These are phyloP conservation scores for Selaginella tamariscina DNA, from an alignment of 75 land plant species.

Conservation along the genomic window DNA sequence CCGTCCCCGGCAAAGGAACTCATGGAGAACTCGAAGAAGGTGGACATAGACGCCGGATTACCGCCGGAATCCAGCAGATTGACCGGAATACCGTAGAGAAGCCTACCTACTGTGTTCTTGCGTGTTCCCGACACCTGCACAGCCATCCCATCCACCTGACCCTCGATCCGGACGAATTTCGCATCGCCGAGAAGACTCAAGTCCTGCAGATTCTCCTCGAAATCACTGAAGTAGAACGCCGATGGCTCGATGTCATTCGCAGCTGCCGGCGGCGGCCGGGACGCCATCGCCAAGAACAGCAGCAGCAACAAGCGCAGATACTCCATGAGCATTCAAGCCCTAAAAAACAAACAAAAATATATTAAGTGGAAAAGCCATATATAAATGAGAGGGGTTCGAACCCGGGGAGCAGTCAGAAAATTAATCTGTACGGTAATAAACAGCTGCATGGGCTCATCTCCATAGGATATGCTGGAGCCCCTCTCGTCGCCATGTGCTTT, in stretches of 20 bases:
- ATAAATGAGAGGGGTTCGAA: too few species aligned
- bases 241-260: background rate
- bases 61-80: slow-evolving; percentile 15
- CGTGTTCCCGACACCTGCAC: slow-evolving; percentile 27
- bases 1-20: slow-evolving; percentile 3
- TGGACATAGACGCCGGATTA: slow-evolving; percentile 13
- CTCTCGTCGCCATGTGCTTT: too few species aligned
- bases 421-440: too few species aligned
- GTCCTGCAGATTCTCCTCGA: slow-evolving; percentile 23
- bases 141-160: slow-evolving; percentile 12
- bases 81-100: slow-evolving; percentile 45
- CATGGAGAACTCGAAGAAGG: slow-evolving; percentile 7
- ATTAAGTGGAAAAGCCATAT: too few species aligned
- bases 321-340: too few species aligned
- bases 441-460: too few species aligned
- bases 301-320: too few species aligned
- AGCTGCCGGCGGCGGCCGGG: too few species aligned
- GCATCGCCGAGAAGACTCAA: slow-evolving; percentile 49
- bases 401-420: too few species aligned
- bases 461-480: too few species aligned
- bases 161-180: slow-evolving; percentile 14
- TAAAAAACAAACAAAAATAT: too few species aligned
- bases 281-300: too few species aligned
- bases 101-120: slow-evolving; percentile 25
- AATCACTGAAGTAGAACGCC: slow-evolving; percentile 28